Conservation (phyloP, 441 rosid species). For the Erodium chrysanthum region DNA sequence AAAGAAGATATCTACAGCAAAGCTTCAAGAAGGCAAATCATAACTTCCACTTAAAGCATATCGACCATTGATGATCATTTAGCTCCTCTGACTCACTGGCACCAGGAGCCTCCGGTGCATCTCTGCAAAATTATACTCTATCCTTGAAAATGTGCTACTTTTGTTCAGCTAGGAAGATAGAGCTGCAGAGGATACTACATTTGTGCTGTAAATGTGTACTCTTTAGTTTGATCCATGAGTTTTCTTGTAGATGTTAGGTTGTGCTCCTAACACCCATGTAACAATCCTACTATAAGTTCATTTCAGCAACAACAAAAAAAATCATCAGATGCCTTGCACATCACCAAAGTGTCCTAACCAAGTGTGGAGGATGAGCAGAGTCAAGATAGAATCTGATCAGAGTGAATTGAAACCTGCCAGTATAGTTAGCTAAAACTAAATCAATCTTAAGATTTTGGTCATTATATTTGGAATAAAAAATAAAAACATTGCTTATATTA, state of each 20-base stretch:
- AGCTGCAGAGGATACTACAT: background rate
- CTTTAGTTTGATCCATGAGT: background rate
- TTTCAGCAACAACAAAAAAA: background rate
- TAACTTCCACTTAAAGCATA: slow-evolving; percentile 8
- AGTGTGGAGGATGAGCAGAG: background rate
- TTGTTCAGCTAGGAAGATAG: background rate
- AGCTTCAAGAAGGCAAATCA: slow-evolving; percentile 28
- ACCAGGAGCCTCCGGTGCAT: background rate
- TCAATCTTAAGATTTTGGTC: too few species aligned
- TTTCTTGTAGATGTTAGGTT: background rate
- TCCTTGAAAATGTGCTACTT: background rate
- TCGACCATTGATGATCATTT: background rate
- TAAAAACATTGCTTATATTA: too few species aligned
- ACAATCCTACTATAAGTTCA: background rate
- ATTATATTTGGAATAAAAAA: too few species aligned
- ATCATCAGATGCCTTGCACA: background rate
- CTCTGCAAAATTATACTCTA: too few species aligned
- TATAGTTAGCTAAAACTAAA: too few species aligned
- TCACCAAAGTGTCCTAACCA: background rate
- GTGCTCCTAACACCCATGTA: background rate
- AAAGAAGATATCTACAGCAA: slow-evolving; percentile 25
- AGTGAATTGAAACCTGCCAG: background rate
- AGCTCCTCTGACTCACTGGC: background rate
- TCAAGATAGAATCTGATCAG: too few species aligned
- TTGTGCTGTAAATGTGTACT: background rate